phyloP scores from a whole-genome alignment of 2,329 filamentous ascomycete genomes.

The Fusarium decemcellulare region DNA sequence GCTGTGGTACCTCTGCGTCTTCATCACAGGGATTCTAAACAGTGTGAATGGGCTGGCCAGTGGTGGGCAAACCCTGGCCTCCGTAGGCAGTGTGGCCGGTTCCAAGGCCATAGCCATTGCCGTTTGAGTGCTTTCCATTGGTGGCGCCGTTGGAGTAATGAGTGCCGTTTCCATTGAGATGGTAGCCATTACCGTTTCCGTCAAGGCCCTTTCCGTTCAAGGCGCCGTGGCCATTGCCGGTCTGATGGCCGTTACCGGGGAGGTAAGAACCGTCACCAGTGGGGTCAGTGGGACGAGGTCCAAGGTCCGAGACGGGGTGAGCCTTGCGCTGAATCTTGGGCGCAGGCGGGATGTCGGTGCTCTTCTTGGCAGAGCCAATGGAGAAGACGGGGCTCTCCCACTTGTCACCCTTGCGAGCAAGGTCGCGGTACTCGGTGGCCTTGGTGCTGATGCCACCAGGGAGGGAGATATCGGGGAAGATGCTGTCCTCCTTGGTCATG shows the following conservation, averaged over 20 bases:
- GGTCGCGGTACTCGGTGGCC: slow-evolving; percentile 92
- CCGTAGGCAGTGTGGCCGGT: slow-evolving; percentile 14
- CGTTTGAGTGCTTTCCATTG: slow-evolving; percentile 32
- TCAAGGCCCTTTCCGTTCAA: slow-evolving; percentile 37
- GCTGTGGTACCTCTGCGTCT: slow-evolving; percentile 1
- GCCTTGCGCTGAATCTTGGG: slow-evolving; percentile 66
- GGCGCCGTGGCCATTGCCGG: slow-evolving; percentile 8
- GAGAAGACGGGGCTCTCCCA: slow-evolving; percentile 97
- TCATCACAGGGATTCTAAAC: slow-evolving; percentile 32
- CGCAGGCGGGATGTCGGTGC: slow-evolving; percentile 77
- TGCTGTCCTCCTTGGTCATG: slow-evolving; percentile 83
- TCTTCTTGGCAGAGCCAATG: slow-evolving; percentile 83
- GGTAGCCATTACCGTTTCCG: slow-evolving; percentile 20
- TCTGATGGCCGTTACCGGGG: slow-evolving; percentile 23
- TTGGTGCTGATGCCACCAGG: slow-evolving; percentile 89
- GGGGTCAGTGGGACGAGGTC: slow-evolving; percentile 21
- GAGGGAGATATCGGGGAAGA: slow-evolving; percentile 88
- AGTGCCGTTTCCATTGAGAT: slow-evolving; percentile 29
- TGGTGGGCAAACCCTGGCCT: slow-evolving; percentile 6
- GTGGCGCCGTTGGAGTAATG: slow-evolving; percentile 27
- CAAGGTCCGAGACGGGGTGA: slow-evolving; percentile 34
- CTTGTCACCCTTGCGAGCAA: slow-evolving; percentile 88
- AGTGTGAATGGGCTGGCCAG: slow-evolving; percentile 34
- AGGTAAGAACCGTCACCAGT: slow-evolving; percentile 35
- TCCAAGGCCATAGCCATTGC: slow-evolving; percentile 30